These are phyloP conservation scores for Rhododendron molle DNA, from an alignment of 148 eudicot species.

Conservation along the genomic window DNA sequence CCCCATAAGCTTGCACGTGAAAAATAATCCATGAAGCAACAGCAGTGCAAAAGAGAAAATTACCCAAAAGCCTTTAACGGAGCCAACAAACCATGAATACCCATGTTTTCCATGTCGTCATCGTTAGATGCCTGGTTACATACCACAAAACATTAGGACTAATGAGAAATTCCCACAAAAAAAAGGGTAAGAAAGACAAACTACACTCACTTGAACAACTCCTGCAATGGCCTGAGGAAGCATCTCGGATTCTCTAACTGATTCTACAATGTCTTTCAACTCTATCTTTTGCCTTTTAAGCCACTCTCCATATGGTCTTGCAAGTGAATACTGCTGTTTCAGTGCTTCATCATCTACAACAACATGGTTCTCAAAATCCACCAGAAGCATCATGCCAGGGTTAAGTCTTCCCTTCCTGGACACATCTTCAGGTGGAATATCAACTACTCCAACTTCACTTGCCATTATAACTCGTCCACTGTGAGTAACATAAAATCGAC, in stretches of 20 bases:
- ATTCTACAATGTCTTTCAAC: constrained; percentile 78
- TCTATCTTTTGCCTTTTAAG: constrained; percentile 79
- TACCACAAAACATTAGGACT: background rate
- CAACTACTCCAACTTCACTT: constrained; percentile 99
- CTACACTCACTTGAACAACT: constrained; percentile 53
- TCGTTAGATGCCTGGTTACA: constrained; percentile 54
- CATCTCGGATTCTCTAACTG: constrained; percentile 57
- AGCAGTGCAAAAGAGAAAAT: constrained; percentile 10
- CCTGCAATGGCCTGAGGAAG: constrained; percentile 71
- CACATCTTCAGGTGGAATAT: constrained; percentile 90
- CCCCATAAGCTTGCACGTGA: background rate
- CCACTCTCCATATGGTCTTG: constrained; percentile 95
- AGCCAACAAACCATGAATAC: constrained; percentile 76
- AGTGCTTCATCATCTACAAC: constrained; percentile 97
- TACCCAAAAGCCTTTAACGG: constrained; percentile 98
- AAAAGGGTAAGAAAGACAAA: background rate
- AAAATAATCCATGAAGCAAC: background rate
- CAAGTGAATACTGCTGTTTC: constrained; percentile 83
- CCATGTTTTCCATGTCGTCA: constrained; percentile 91
- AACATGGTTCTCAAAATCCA: constrained; percentile 89
- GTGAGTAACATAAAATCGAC: constrained; percentile 89
- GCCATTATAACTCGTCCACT: constrained; percentile 98
- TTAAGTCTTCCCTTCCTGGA: constrained; percentile 92
- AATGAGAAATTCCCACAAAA: constrained; percentile 16
- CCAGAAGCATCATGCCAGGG: constrained; percentile 99